Base-by-base conservation (phyloP, 2,329 filamentous ascomycete genomes). In the Alternaria sp. region DNA sequence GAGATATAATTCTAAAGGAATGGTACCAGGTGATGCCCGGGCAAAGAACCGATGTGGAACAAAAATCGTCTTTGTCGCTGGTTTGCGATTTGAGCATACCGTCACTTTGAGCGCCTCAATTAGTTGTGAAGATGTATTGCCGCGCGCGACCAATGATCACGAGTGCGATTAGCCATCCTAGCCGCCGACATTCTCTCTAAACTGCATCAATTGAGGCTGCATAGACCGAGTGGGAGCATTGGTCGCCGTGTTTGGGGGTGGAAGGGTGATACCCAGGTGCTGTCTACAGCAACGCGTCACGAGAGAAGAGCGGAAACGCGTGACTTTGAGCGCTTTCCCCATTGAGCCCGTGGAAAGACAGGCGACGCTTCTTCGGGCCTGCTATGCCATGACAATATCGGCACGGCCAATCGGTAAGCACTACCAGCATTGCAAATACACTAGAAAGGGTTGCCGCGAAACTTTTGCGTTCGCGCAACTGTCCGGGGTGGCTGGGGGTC, bases 391-490 rank as follows among this genome's bases (percentile, higher is more conserved):
- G 51, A 57, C 28, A 62, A 51, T 57, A 36, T 57, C 28, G 13
- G 25, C 36, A 36, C 13, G 30, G 62, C 67, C 67, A 69, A 66
- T 69, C 65, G 67, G 63, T 61, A 61, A 15, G 19, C 23, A 26
- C 32, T 26, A 52, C 19, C 49, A 51, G 50, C 47, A 23, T 32
- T 58, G 46, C 19, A 32, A 54, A 36, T 26, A 21, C 36, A 59
- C 51, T 44, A 54, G 30, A 59, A 52, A 47, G 57, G 45, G 36
- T 25, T 40, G 61, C 54, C 45, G 61, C 61, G 28, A 45, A 46
- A 54, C 21, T 45, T 52, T 59, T 61, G 55, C 23, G 54, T 44
- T 58, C 50, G 61, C 64, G 57, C 54, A 56, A 57, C 46, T 57
- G 58, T 61, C 64, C 49, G 64, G 64, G 61, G 59, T 59, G 61